These are phyloP conservation scores for Starmerella apis DNA, from an alignment of 805 yeast species.

Conservation along the genomic window DNA sequence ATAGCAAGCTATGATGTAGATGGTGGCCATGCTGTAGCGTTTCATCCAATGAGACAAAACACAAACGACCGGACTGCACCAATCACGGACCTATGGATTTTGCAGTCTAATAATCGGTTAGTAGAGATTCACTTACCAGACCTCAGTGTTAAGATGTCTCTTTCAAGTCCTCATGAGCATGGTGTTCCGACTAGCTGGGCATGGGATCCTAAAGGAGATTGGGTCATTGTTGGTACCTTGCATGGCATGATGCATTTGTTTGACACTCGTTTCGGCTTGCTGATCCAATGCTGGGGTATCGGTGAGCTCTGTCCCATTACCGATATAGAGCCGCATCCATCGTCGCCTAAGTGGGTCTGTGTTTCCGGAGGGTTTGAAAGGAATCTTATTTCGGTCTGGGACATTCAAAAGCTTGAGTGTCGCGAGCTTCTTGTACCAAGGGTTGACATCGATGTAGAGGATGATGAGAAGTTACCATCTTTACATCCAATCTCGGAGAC, in stretches of 20 bases:
- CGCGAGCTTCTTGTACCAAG: constrained; percentile 32
- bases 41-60: constrained; percentile 29
- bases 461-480: constrained; percentile 21
- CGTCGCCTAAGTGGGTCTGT: constrained; percentile 39
- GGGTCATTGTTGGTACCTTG: constrained; percentile 67
- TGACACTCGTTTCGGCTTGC: constrained; percentile 62
- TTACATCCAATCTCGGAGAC: constrained; percentile 24
- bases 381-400: constrained; percentile 62
- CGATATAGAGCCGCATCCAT: constrained; percentile 39
- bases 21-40: constrained; percentile 36
- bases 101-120: constrained; percentile 24
- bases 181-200: constrained; percentile 58
- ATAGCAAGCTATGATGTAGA: constrained; percentile 9
- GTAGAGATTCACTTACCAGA: constrained; percentile 46
- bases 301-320: constrained; percentile 43
- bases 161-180: constrained; percentile 49
- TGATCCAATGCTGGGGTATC: constrained; percentile 54
- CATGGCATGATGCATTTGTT: constrained; percentile 67
- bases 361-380: constrained; percentile 58
- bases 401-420: constrained; percentile 54
- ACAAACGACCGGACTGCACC: background rate
- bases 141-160: constrained; percentile 36
- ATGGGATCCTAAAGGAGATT: constrained; percentile 43
- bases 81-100: constrained; percentile 15
- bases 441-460: constrained; percentile 11